Evolutionary conservation across 306 rosid genomes (phyloP).

Genomic region (Quercus gilva): DNA sequence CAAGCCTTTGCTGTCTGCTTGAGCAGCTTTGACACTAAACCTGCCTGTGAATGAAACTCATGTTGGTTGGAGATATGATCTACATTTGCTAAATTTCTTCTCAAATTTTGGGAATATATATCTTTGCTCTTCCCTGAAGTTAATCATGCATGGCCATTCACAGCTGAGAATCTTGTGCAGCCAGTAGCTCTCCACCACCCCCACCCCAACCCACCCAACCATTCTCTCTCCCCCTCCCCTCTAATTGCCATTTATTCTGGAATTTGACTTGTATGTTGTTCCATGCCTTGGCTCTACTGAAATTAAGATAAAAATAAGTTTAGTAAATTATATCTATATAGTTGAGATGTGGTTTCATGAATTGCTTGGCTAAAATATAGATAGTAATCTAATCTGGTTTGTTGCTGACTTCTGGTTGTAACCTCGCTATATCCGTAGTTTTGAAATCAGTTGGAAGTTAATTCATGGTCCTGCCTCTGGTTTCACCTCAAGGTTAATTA

Average conservation of each 20-base stretch:
- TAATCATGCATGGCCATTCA: constrained; percentile 24
- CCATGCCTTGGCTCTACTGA: constrained; percentile 29
- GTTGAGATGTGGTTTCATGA: background rate
- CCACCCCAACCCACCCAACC: too few species aligned
- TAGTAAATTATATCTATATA: constrained; percentile 22
- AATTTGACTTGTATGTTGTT: constrained; percentile 38
- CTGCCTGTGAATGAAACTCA: constrained; percentile 70
- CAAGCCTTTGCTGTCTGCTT: constrained; percentile 88
- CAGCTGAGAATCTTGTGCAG: constrained; percentile 32
- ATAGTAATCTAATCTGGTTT: background rate
- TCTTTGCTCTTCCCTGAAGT: constrained; percentile 24
- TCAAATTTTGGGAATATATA: constrained; percentile 1
- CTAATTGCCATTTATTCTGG: constrained; percentile 33
- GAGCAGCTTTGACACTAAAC: constrained; percentile 89
- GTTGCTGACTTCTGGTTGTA: background rate
- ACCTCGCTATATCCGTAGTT: background rate
- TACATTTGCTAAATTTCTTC: constrained; percentile 13
- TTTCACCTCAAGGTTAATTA: background rate
- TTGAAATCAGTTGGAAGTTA: background rate
- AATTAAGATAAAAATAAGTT: constrained; percentile 21
- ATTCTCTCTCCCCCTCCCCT: background rate
- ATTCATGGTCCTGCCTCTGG: background rate
- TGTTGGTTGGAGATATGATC: constrained; percentile 23
- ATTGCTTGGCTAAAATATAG: background rate
- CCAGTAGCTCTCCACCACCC: constrained; percentile 4